These are phyloP conservation scores for Dryas integrifolia DNA, from an alignment of 331 rosid species.

Conservation along the genomic window DNA sequence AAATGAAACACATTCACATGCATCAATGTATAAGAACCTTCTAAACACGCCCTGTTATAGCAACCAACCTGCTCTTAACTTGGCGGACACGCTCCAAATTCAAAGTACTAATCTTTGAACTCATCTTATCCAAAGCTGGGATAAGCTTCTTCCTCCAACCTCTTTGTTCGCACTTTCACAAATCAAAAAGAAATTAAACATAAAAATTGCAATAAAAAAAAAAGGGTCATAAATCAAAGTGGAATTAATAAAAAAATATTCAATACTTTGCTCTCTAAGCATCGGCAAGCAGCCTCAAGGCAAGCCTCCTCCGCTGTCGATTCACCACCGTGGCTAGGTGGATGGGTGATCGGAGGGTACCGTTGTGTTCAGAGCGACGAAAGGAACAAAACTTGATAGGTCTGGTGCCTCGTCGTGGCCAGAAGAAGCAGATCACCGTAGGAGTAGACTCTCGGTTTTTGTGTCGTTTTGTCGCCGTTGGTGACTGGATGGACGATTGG, in stretches of 20 bases:
- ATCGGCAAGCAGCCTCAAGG: constrained; percentile 90
- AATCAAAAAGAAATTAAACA: constrained; percentile 16
- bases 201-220: background rate
- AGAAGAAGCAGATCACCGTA: no score
- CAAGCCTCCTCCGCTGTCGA: constrained; percentile 50
- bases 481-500: no score
- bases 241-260: background rate
- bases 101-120: constrained; percentile 93
- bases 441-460: no score
- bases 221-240: constrained; percentile 2
- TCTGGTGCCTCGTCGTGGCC: no score
- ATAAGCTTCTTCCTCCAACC: constrained; percentile 89
- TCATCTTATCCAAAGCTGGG: constrained; percentile 92
- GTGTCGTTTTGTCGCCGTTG: no score
- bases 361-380: no score
- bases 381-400: no score
- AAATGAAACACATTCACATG: no score
- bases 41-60: constrained; percentile 93
- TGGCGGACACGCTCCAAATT: constrained; percentile 95
- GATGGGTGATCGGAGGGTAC: no score
- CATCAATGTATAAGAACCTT: constrained; percentile 38
- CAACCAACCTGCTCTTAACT: constrained; percentile 93
- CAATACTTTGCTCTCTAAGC: constrained; percentile 66
- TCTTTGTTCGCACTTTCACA: constrained; percentile 48
- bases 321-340: no score